These are phyloP conservation scores for Capsicum baccatum DNA, from an alignment of 257 asterid species.

Conservation along the genomic window DNA sequence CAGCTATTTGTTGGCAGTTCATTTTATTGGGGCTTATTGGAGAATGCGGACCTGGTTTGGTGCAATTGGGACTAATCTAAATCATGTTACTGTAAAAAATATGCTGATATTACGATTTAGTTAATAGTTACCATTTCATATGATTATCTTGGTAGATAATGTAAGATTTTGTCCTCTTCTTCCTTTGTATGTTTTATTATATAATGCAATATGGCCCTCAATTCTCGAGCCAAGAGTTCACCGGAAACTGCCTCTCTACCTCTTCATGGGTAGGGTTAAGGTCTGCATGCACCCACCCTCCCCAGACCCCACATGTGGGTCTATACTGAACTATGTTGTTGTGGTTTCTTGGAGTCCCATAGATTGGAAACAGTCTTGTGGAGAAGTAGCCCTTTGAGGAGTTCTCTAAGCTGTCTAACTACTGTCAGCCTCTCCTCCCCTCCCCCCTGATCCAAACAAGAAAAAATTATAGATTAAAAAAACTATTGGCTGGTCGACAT, in stretches of 20 bases:
- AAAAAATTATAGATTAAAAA: background rate
- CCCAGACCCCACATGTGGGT: background rate
- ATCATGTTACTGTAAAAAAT: background rate
- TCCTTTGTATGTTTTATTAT: background rate
- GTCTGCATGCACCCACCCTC: too few relatives aligned
- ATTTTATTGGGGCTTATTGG: background rate
- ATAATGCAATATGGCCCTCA: constrained; percentile 6
- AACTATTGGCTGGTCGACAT: background rate
- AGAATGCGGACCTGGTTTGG: background rate
- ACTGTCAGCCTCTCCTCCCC: background rate
- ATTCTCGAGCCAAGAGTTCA: background rate
- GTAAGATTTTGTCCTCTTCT: constrained; percentile 8
- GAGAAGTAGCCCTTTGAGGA: background rate
- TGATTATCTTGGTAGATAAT: constrained; percentile 20
- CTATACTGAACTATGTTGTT: background rate
- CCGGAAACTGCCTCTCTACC: background rate
- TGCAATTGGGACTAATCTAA: constrained; percentile 15
- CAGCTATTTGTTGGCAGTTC: background rate
- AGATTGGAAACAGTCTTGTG: background rate
- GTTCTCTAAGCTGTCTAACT: background rate
- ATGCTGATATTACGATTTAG: background rate
- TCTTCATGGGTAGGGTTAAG: background rate
- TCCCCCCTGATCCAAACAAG: background rate
- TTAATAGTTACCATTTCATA: background rate
- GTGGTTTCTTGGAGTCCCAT: background rate